Evolutionary conservation across 2,329 filamentous ascomycete genomes (phyloP).

Genomic region (Xylaria sp.): DNA sequence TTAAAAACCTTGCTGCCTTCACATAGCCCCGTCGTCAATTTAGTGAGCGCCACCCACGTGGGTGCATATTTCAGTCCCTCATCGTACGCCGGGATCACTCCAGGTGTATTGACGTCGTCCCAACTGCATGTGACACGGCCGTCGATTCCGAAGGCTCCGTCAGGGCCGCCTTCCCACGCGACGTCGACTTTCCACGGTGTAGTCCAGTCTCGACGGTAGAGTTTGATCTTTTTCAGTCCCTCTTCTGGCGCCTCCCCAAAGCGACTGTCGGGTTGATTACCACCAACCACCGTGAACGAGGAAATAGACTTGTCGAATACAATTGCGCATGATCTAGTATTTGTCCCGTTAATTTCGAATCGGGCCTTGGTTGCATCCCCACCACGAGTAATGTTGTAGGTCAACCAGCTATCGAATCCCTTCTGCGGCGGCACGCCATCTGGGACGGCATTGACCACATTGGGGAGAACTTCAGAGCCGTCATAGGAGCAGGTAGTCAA

Average conservation of each 20-base stretch:
- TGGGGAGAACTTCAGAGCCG: slow-evolving; percentile 61
- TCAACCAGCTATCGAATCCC: slow-evolving; percentile 62
- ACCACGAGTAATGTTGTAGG: slow-evolving; percentile 58
- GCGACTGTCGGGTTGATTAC: slow-evolving; percentile 60
- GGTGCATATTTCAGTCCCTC: slow-evolving; percentile 78
- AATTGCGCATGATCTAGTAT: slow-evolving; percentile 79
- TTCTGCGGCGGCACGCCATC: slow-evolving; percentile 45
- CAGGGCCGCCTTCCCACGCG: slow-evolving; percentile 55
- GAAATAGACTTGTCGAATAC: slow-evolving; percentile 70
- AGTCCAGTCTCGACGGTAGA: slow-evolving; percentile 84
- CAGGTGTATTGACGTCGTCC: slow-evolving; percentile 78
- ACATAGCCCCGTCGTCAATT: slow-evolving; percentile 76
- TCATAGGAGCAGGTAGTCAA: slow-evolving; percentile 72
- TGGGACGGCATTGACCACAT: slow-evolving; percentile 56
- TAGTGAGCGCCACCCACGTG: slow-evolving; percentile 76
- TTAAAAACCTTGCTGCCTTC: slow-evolving; percentile 75
- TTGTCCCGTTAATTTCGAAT: slow-evolving; percentile 69
- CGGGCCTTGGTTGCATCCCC: slow-evolving; percentile 52
- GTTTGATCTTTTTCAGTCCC: slow-evolving; percentile 68
- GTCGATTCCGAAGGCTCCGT: slow-evolving; percentile 47
- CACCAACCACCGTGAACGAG: slow-evolving; percentile 65
- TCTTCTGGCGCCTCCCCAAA: slow-evolving; percentile 66
- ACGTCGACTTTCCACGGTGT: slow-evolving; percentile 77
- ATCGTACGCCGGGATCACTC: slow-evolving; percentile 79
- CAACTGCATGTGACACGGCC: slow-evolving; percentile 79